Evolutionary conservation across 768 basidiomycete species (phyloP).

Genomic region (Mrakia blollopis): DNA sequence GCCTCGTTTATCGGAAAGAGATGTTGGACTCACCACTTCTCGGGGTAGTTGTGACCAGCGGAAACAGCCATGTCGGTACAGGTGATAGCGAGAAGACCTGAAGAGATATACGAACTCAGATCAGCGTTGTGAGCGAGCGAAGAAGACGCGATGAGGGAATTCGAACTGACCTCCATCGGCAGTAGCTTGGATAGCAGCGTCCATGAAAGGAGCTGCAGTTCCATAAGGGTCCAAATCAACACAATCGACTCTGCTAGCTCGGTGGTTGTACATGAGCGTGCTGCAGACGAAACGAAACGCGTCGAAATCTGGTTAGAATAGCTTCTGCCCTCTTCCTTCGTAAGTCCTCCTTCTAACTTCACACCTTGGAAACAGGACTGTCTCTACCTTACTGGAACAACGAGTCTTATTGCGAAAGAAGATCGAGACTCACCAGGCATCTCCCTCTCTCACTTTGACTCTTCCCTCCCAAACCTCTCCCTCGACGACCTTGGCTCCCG

Average conservation of each 20-base stretch:
- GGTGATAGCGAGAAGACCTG: slow-evolving; percentile 87
- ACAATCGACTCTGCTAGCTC: slow-evolving; percentile 74
- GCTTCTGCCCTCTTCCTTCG: not conserved
- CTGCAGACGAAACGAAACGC: slow-evolving; percentile 46
- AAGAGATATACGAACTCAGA: not conserved
- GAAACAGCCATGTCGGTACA: slow-evolving; percentile 94
- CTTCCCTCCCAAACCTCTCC: slow-evolving; percentile 47
- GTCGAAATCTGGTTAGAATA: not conserved
- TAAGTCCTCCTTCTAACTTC: not conserved
- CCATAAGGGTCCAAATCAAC: slow-evolving; percentile 99
- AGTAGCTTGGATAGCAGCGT: slow-evolving; percentile 82
- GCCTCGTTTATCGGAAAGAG: too few species aligned
- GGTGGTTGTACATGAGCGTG: slow-evolving; percentile 83
- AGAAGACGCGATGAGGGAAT: not conserved
- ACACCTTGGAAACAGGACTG: not conserved
- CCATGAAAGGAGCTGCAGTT: slow-evolving; percentile 93
- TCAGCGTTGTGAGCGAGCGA: not conserved
- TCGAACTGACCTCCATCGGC: slow-evolving; percentile 70
- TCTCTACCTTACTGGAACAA: not conserved
- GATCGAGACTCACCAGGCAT: slow-evolving; percentile 67
- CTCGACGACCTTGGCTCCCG: slow-evolving; percentile 27
- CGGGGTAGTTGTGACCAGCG: slow-evolving; percentile 88
- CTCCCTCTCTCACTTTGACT: slow-evolving; percentile 81
- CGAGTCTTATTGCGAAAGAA: not conserved
- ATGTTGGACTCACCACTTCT: slow-evolving; percentile 88